Base-by-base conservation (phyloP, 1,284 basidiomycete genomes). In the Tetrapyrgos nigripes region DNA sequence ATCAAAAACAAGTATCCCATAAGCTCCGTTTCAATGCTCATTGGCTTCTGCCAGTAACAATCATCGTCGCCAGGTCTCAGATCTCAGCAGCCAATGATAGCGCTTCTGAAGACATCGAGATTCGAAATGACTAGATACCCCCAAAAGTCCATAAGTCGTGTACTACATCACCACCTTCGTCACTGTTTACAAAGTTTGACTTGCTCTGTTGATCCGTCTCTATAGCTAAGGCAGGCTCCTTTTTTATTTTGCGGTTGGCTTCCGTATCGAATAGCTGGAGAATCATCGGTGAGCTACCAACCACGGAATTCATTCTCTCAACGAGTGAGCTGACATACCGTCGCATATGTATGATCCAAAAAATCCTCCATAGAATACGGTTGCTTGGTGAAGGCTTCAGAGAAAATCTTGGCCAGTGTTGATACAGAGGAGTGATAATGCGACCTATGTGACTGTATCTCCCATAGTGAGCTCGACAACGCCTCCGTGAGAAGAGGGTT, bases 281-380 rank as follows among this genome's bases (percentile, higher is more conserved):
- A 50, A 24, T 58, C 26, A 6, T 51, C 2, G 53, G 35, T 29
- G 52, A 27, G 27, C 29, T 29, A 19, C 27, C 43, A 3, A 48
- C 6, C 44, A 28, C 31, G 24, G 52, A 43, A 6, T 63, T 50
- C 58, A 55, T 29, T 40, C 45, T 23, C 26, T 17, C 35, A 11
- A 54, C 24, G 43, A 14, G 29, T 47, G 54, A 57, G 58, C 40
- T 24, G 13, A 81, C 92, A 66, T 65, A 97, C 94, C 52, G 94
- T 98, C 14, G 82, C 84, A 70, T 98, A 99, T 0, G 94, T 94
- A 72, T 98, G 95, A 76, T 99, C 97, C 68, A 98, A 75, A 73
- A 99, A 99, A 73, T 99, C 97, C 66, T 99, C 97, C 83, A 98
- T 86, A 27, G 86, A 81, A 75, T 96, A 98, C 27, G 83, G 83